Percentiles rank a stretch among this genome's conserved stretches.
These are phyloP conservation scores for Phytophthora ohioensis DNA, from an alignment of 352 stramenopile genomes.

Conservation along the genomic window DNA sequence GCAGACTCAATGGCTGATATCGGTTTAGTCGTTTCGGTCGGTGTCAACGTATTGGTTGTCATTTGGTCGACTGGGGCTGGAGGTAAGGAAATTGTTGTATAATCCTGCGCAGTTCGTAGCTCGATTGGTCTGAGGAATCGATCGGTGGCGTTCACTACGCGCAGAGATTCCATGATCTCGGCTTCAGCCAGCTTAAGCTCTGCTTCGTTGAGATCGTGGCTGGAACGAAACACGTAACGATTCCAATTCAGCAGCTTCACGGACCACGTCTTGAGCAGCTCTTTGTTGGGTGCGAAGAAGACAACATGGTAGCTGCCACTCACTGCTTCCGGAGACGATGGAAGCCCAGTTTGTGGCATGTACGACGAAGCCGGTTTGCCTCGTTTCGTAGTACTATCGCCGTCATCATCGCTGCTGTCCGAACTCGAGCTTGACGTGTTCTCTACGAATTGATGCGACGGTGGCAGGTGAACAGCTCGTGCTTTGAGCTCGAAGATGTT, in stretches of 20 bases:
- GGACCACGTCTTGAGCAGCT: slow-evolving; percentile 62
- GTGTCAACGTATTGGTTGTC: not conserved
- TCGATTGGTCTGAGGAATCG: slow-evolving; percentile 40
- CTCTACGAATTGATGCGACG: slow-evolving; percentile 29
- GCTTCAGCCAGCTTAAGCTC: slow-evolving; percentile 32
- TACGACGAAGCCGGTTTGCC: not conserved
- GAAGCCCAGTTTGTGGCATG: slow-evolving; percentile 5
- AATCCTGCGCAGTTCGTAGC: slow-evolving; percentile 2
- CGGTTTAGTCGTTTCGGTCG: slow-evolving; percentile 6
- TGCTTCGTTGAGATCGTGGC: slow-evolving; percentile 8
- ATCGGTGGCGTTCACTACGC: slow-evolving; percentile 34
- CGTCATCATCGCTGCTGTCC: slow-evolving; percentile 42
- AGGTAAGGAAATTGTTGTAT: not conserved
- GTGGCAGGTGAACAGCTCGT: slow-evolving; percentile 7
- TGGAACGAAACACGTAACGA: slow-evolving; percentile 61
- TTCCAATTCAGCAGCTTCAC: slow-evolving; percentile 77
- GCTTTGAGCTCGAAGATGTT: slow-evolving; percentile 72
- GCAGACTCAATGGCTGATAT: not conserved
- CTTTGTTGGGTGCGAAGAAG: slow-evolving; percentile 61
- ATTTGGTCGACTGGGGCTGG: slow-evolving; percentile 11
- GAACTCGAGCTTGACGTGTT: slow-evolving; percentile 40
- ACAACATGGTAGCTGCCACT: slow-evolving; percentile 44
- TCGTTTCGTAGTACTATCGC: not conserved
- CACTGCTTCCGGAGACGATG: slow-evolving; percentile 12
- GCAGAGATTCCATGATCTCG: slow-evolving; percentile 50